phyloP scores from a whole-genome alignment of 176 grass and related monocot genomes.

The Zoysia japonica region DNA sequence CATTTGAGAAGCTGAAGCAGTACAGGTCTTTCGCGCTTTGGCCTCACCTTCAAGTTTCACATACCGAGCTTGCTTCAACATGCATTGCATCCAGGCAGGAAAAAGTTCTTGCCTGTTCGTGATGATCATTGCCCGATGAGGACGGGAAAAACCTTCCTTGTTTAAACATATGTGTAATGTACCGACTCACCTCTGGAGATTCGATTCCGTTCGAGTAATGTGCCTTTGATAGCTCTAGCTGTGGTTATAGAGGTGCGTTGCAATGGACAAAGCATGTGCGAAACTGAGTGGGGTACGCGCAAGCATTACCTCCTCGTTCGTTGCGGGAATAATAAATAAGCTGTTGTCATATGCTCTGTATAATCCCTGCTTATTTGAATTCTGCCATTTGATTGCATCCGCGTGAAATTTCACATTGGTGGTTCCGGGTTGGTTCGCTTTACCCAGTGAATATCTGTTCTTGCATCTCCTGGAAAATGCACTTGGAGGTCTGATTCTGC shows the following conservation, averaged over 20 bases:
- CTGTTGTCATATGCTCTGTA: slow-evolving; percentile 8
- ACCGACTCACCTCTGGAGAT: slow-evolving; percentile 38
- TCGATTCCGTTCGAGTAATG: slow-evolving; percentile 30
- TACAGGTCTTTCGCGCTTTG: slow-evolving; percentile 50
- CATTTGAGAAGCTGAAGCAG: slow-evolving; percentile 46
- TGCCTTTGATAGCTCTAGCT: slow-evolving; percentile 22
- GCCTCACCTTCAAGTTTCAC: slow-evolving; percentile 38
- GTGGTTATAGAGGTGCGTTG: slow-evolving; percentile 43
- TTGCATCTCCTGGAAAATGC: background rate
- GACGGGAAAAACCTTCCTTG: slow-evolving; percentile 46
- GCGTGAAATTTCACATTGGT: background rate
- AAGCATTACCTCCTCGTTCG: slow-evolving; percentile 1
- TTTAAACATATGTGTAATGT: slow-evolving; percentile 38
- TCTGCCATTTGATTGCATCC: background rate
- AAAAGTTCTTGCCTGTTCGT: slow-evolving; percentile 55
- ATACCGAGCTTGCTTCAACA: slow-evolving; percentile 51
- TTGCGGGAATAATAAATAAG: slow-evolving; percentile 30
- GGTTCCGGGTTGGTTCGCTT: background rate
- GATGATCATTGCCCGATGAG: slow-evolving; percentile 47
- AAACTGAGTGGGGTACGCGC: slow-evolving; percentile 34
- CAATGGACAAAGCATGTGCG: slow-evolving; percentile 38
- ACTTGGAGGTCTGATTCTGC: too few relatives aligned
- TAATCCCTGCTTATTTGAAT: background rate
- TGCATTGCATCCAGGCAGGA: slow-evolving; percentile 50
- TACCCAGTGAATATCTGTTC: background rate